Base-by-base conservation (phyloP, 2,329 filamentous ascomycete genomes). In the Cytospora piceicola region DNA sequence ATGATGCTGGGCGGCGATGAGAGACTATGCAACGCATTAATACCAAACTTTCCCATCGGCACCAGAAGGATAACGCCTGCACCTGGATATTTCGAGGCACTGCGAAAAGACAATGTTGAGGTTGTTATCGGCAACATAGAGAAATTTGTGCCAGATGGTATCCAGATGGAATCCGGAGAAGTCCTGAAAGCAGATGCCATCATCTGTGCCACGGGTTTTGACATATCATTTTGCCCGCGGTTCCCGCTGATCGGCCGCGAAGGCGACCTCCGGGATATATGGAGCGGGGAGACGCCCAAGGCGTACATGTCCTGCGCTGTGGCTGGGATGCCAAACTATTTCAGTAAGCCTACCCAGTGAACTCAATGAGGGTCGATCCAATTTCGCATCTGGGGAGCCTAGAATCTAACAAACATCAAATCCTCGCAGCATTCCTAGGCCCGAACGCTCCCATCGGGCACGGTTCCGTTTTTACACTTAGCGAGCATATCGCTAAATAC, bases 171-270 rank as follows among this genome's bases (percentile, higher is more conserved):
- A 1, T 79, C 79, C 4, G 84, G 82, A n/a, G 71, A 79, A 42
- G 73, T 82, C n/a, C 72, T 84, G 60, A 77, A 82, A 39, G 79
- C 85, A 17, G 86, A 88, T 70, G 79, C 79, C 15, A 81, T 88
- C 27, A 77, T 88, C 57, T 85, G 83, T 66, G 85, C 84, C n/a
- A 86, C 84, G 0, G 84, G 84, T 1, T 87, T 85, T 70, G 80
- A 86, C 69, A 81, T 80, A 6, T 83, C 81, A 1, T 86, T 85
- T 71, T 72, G 77, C 9, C 83, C 84, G 3, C 77, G 80, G 0
- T 86, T 84, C 67, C 83, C 82, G 0, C 73, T 86, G 22, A 72
- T 82, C 7, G 83, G 82, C 12, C 76, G 79, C 27, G 70, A 77
- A n/a, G 83, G 82, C 22, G 82, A 85, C 67, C 76, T 87, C 36